Percentiles rank a stretch among this genome's conserved stretches.
Evolutionary conservation across 2,329 filamentous ascomycete genomes (phyloP).

Genomic region (Graphilbum fragrans): DNA sequence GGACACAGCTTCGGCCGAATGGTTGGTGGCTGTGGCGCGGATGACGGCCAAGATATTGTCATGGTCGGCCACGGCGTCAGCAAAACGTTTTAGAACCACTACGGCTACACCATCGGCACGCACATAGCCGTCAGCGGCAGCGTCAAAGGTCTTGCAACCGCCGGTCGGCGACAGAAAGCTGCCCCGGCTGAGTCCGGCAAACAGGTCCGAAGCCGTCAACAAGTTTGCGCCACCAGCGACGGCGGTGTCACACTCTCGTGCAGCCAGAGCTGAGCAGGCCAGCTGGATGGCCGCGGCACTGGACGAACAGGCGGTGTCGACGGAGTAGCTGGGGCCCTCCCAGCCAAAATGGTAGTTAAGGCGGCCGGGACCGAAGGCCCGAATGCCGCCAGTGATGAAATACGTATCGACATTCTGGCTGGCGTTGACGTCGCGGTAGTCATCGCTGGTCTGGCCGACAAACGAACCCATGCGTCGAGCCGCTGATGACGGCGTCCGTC

Average conservation of each 20-base stretch:
- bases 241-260: conserved; percentile 68
- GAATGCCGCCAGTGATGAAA: conserved; percentile 30
- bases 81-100: conserved; percentile 66
- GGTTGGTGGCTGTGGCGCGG: conserved; percentile 63
- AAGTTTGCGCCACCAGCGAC: conserved; percentile 69
- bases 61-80: conserved; percentile 64
- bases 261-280: conserved; percentile 60
- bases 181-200: conserved; percentile 61
- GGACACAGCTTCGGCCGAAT: conserved; percentile 68
- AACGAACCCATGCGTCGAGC: conserved; percentile 56
- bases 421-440: conserved; percentile 66
- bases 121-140: conserved; percentile 72
- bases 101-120: conserved; percentile 62
- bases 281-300: conserved; percentile 61
- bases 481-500: conserved; percentile 59
- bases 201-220: conserved; percentile 71
- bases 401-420: conserved; percentile 56
- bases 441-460: conserved; percentile 64
- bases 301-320: conserved; percentile 72
- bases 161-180: conserved; percentile 70
- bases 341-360: conserved; percentile 73
- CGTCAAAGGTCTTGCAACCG: conserved; percentile 70
- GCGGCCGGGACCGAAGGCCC: conserved; percentile 36
- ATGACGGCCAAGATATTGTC: conserved; percentile 71
- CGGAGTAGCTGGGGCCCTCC: conserved; percentile 56